phyloP scores from a whole-genome alignment of 1,139 yeast species.

The Ashbya aceris region DNA sequence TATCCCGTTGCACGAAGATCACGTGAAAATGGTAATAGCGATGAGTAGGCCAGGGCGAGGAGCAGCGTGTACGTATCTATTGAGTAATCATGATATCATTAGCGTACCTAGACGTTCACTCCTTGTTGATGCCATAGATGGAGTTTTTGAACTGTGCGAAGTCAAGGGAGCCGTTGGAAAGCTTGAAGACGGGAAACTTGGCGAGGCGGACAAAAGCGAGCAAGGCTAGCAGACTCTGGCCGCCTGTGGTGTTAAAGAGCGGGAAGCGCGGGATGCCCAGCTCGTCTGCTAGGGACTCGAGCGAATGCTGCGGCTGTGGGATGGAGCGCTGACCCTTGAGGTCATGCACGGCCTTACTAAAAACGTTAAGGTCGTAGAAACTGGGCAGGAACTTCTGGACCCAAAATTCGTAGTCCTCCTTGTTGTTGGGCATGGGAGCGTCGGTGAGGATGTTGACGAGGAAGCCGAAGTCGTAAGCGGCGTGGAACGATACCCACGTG shows the following conservation, averaged over 20 bases:
- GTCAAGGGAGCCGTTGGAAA: constrained; percentile 28
- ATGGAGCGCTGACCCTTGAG: constrained; percentile 20
- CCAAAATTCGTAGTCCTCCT: constrained; percentile 69
- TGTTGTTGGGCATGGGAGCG: constrained; percentile 70
- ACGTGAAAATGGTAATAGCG: too few relatives aligned
- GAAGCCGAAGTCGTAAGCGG: constrained; percentile 93
- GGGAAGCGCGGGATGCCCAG: constrained; percentile 44
- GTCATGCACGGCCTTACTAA: constrained; percentile 47
- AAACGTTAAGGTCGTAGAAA: constrained; percentile 73
- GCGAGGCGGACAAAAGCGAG: constrained; percentile 47
- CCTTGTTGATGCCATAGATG: constrained; percentile 40
- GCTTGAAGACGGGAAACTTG: constrained; percentile 32
- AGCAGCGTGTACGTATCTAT: not conserved
- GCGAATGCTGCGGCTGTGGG: constrained; percentile 21
- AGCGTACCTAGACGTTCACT: constrained; percentile 4
- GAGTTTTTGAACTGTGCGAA: constrained; percentile 40
- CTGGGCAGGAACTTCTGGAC: constrained; percentile 69
- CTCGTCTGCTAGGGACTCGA: constrained; percentile 43
- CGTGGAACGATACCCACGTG: constrained; percentile 88
- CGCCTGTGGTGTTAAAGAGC: constrained; percentile 40
- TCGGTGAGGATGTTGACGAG: constrained; percentile 69
- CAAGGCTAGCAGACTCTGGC: constrained; percentile 46
- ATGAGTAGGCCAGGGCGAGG: too few relatives aligned
- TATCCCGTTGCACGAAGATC: not conserved
- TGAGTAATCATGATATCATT: not conserved